Base-by-base conservation (phyloP, 176 grass and related monocot species). In the Aegilops sharonensis region DNA sequence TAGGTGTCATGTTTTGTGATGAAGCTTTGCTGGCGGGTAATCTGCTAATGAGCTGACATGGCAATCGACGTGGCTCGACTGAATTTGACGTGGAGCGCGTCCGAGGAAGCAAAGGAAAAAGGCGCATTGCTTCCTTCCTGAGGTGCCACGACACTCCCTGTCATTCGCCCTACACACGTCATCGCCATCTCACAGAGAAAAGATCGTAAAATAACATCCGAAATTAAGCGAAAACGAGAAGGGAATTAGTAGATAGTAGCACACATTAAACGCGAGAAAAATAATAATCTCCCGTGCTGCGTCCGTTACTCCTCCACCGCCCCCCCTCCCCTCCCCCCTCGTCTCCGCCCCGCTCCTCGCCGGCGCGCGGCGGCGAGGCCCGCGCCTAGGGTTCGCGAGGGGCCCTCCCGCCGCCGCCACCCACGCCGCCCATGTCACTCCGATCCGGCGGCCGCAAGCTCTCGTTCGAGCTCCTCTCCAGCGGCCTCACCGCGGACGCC, bases 401-500 rank as follows among this genome's bases (percentile, higher is more conserved):
- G 13, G 42, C 36, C 2, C 45, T 37, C 75, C 39, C 48, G 25
- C 29, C 24, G 21, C 65, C 31, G 29, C 23, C 17, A 12, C 70
- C 68, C 11, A 36, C 59, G 81, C 77, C 29, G 68, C 72, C 68
- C 48, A 98, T 96, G 94, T 81, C 94, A 62, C 12, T 90, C 80
- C 87, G 90, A 96, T 96, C 92, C 32, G 79, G 63, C 56, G 77
- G 67, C 31, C 76, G 92, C 25, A 78, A 89, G 79, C 88, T 96
- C 79, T 96, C 97, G 56, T 99, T 96, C 90, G 94, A 94, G 65
- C 80, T 99, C 68, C 97, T 99, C 80, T 89, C 93, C 72, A 78
- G 73, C 35, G 82, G 87, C 68, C 87, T 76, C 60, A 79, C 87
- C 59, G 84, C 70, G 25, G 90, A 85, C 69, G 83, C 89, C 21